phyloP scores from a whole-genome alignment of 2,329 filamentous ascomycete genomes.

The Clonostachys rosea region DNA sequence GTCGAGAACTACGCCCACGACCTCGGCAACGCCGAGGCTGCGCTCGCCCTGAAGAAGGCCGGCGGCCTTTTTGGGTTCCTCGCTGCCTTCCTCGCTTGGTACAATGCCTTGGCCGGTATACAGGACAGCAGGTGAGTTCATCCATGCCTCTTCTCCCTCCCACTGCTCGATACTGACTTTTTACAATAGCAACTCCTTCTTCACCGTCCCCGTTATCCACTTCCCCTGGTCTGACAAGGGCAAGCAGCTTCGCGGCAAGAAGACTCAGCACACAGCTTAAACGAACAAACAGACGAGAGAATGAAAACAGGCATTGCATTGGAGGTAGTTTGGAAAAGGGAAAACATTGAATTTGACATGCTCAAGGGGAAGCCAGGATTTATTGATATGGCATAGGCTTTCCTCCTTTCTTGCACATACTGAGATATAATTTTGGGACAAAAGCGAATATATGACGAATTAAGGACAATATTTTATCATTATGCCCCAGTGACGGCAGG shows the following conservation, averaged over 20 bases:
- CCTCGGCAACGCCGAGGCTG: constrained; percentile 39
- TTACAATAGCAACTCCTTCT: constrained; percentile 69
- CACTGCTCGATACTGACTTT: neutral
- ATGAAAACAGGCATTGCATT: too few species aligned
- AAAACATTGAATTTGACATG: too few species aligned
- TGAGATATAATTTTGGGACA: neutral
- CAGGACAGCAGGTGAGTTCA: constrained; percentile 60
- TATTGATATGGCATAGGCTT: too few species aligned
- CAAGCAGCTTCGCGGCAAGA: constrained; percentile 46
- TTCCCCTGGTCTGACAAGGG: constrained; percentile 91
- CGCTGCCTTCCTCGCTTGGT: constrained; percentile 80
- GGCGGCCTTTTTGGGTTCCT: constrained; percentile 79
- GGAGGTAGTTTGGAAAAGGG: too few species aligned
- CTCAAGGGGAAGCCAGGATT: too few species aligned
- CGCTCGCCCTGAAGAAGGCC: constrained; percentile 55
- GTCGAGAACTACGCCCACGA: constrained; percentile 55
- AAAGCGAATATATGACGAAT: neutral
- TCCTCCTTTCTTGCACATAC: neutral
- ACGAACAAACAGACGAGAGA: too few species aligned
- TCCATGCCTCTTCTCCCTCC: constrained; percentile 1
- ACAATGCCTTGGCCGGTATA: constrained; percentile 79
- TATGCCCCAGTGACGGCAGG: too few species aligned
- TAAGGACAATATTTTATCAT: neutral
- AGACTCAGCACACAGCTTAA: constrained; percentile 14
- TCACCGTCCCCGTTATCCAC: constrained; percentile 86